phyloP scores from a whole-genome alignment of 192 early-diverging fungal species.

The Cetraspora pellucida region DNA sequence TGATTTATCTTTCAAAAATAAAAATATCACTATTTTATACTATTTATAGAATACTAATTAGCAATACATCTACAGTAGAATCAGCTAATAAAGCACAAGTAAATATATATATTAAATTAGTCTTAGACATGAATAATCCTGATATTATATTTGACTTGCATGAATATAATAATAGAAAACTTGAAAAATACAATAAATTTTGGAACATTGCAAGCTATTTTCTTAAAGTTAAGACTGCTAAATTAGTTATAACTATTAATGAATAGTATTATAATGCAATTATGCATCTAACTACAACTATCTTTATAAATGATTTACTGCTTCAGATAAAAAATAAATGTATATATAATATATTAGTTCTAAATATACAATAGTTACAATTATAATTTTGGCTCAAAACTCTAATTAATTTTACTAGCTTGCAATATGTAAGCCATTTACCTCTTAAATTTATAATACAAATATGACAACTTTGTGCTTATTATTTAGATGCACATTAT shows the following conservation, averaged over 20 bases:
- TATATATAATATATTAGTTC: no score
- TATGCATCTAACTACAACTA: neutral
- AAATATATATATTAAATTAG: neutral
- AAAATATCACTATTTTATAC: no score
- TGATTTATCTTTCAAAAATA: no score
- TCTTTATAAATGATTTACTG: neutral
- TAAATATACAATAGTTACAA: no score
- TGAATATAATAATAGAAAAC: neutral
- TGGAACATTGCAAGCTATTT: neutral
- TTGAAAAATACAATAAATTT: neutral
- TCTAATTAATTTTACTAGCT: neutral
- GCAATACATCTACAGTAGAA: neutral
- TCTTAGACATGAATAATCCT: neutral
- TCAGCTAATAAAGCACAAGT: neutral
- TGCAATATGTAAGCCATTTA: neutral
- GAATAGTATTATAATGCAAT: neutral
- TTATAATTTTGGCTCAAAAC: neutral
- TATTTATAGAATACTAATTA: neutral
- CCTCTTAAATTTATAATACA: constrained; percentile 1
- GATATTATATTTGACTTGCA: neutral
- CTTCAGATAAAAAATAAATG: neutral
- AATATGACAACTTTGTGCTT: neutral
- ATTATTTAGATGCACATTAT: neutral
- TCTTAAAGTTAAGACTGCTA: neutral
- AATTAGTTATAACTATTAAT: neutral